Percentiles rank a stretch among this genome's conserved stretches.
These are phyloP conservation scores for Backusella westeae DNA, from an alignment of 192 early-diverging fungal species.

Conservation along the genomic window DNA sequence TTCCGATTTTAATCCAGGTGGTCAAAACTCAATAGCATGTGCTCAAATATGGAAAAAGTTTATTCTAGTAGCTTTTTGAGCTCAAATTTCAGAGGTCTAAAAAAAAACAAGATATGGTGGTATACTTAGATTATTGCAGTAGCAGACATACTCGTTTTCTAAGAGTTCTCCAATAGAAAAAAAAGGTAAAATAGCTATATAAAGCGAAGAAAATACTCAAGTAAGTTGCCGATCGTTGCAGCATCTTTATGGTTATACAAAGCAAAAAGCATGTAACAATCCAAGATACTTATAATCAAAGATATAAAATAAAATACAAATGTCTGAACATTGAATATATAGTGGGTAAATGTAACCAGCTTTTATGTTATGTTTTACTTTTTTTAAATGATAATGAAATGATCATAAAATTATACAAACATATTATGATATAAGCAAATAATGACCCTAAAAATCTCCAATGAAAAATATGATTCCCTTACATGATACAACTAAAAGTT, in stretches of 20 bases:
- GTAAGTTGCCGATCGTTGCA: not conserved
- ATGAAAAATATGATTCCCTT: not conserved
- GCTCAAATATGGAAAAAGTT: not conserved
- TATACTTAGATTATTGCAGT: not conserved
- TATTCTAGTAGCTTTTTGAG: not conserved
- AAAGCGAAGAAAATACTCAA: not conserved
- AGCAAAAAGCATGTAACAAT: not conserved
- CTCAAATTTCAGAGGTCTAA: not conserved
- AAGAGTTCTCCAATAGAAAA: not conserved
- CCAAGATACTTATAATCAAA: not conserved
- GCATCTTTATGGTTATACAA: slow-evolving; percentile 3
- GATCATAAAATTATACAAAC: not conserved
- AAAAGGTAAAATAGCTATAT: not conserved
- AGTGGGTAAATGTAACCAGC: not conserved
- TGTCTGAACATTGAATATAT: not conserved
- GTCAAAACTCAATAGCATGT: slow-evolving; percentile 1
- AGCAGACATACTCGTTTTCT: not conserved
- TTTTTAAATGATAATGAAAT: not conserved
- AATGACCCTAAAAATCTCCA: not conserved
- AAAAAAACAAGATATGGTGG: not conserved
- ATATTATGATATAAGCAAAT: not conserved
- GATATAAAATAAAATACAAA: not conserved
- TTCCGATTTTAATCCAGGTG: not conserved
- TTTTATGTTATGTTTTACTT: not conserved
- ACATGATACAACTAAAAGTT: not conserved